These are phyloP conservation scores for Microstegium vimineum DNA, from an alignment of 176 grass and related monocot species.

Conservation along the genomic window DNA sequence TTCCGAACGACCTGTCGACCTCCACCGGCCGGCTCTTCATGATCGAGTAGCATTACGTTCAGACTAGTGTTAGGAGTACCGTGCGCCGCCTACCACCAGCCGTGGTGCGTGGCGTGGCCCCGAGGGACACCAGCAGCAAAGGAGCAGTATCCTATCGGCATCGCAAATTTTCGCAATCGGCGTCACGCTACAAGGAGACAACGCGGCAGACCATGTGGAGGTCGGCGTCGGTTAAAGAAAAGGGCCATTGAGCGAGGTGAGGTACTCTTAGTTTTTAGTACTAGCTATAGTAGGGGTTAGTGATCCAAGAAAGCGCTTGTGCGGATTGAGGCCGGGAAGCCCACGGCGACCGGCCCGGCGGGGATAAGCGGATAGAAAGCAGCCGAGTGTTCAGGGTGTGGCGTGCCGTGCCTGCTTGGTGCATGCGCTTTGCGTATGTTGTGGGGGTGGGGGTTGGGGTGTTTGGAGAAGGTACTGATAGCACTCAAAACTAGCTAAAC, in stretches of 20 bases:
- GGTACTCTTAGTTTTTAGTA: no score
- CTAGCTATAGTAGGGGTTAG: neutral
- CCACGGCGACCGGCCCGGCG: neutral
- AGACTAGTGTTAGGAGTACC: neutral
- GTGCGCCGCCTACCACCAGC: no score
- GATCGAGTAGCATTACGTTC: neutral
- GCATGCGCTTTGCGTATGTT: neutral
- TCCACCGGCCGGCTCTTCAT: neutral
- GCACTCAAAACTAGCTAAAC: no score
- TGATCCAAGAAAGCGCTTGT: slow-evolving; percentile 7
- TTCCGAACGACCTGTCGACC: neutral
- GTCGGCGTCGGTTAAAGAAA: no score
- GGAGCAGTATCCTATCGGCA: neutral
- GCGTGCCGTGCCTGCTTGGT: no score
- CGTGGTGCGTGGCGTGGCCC: neutral
- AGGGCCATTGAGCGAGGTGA: no score
- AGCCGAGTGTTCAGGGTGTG: no score
- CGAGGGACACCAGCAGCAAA: neutral
- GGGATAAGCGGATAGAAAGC: slow-evolving; percentile 23
- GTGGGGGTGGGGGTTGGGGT: no score
- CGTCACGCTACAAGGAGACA: neutral
- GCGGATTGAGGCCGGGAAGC: slow-evolving; percentile 1
- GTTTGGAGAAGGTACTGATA: no score
- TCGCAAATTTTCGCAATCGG: neutral
- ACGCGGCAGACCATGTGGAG: neutral